Evolutionary conservation across 1,284 basidiomycete species (phyloP), one percentile per base, ranked within the genome.

Genomic region (Athelia sp.): DNA sequence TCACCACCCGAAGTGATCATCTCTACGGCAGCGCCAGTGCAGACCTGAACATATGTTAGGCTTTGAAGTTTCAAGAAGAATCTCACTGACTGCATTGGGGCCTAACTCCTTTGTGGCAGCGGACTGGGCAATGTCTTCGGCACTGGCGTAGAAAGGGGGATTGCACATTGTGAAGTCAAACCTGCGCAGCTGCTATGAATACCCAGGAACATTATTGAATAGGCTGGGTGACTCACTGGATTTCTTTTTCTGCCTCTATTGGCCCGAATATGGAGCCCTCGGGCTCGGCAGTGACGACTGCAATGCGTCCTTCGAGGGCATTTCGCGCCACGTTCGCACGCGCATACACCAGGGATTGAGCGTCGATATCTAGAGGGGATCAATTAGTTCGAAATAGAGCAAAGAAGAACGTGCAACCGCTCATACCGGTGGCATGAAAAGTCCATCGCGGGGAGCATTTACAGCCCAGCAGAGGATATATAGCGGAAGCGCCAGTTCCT

Each of bases 1-100:
- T 98, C 96, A 0, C 96, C 96, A 2, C 95, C 94, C 0, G 73
- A 66, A 0, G 87, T 90, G 50, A 98, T 82, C 82, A 96, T 90
- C 65, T 98, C 95, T 17, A 83, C 78, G 14, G 81, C 75, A 0
- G 89, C 80, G 0, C 90, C 93, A 0, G 93, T 95, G 56, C 90
- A 93, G 3, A 84, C 78, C 89, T 89, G 47, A 0, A 40, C n/a
- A 9, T 47, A 36, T 46, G n/a, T n/a, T 40, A 40, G 36, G 15
- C 19, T 6, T 40, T 17, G 19, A 21, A n/a, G n/a, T 11, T 11
- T 34, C 11, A 11, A n/a, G n/a, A 34, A 11, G 32, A n/a, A n/a
- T n/a, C 26, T n/a, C 9, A 40, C 36, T 40, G 6, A 21, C 36
- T 17, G 36, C 15, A n/a, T 40, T 40, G 6, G 36, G 36, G n/a